phyloP scores from a whole-genome alignment of 106 monocot species.

The Allium fistulosum region DNA sequence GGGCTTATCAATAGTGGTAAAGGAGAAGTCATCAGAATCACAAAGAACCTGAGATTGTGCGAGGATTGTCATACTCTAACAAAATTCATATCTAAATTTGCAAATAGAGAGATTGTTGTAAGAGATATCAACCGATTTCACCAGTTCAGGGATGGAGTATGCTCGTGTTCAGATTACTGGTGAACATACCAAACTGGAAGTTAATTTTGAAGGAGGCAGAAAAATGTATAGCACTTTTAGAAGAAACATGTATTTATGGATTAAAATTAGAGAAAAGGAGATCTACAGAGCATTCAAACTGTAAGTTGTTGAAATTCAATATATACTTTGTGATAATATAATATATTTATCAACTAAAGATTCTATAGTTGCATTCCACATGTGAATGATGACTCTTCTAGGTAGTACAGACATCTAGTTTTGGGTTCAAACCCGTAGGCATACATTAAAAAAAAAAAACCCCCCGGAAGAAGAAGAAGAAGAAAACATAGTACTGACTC shows the following conservation, averaged over 20 bases:
- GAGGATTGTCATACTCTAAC: slow-evolving; percentile 73
- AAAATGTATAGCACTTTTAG: not conserved
- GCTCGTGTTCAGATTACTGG: slow-evolving; percentile 76
- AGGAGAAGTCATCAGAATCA: slow-evolving; percentile 49
- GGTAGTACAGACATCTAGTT: no score
- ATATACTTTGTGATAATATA: not conserved
- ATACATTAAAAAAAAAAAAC: no score
- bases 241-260: not conserved
- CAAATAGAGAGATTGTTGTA: slow-evolving; percentile 54
- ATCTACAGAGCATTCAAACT: not conserved
- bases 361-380: not conserved
- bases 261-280: not conserved
- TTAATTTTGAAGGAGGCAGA: not conserved
- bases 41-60: slow-evolving; percentile 66
- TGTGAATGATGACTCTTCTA: no score
- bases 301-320: not conserved
- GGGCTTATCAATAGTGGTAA: slow-evolving; percentile 42
- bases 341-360: not conserved
- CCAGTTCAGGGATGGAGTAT: slow-evolving; percentile 44
- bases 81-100: slow-evolving; percentile 51
- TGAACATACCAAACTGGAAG: slow-evolving; percentile 6
- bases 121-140: slow-evolving; percentile 71
- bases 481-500: no score
- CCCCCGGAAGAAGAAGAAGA: no score
- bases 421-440: no score